Evolutionary conservation across 2,329 filamentous ascomycete species (phyloP).

Genomic region (Thielaviopsis ethacetica): DNA sequence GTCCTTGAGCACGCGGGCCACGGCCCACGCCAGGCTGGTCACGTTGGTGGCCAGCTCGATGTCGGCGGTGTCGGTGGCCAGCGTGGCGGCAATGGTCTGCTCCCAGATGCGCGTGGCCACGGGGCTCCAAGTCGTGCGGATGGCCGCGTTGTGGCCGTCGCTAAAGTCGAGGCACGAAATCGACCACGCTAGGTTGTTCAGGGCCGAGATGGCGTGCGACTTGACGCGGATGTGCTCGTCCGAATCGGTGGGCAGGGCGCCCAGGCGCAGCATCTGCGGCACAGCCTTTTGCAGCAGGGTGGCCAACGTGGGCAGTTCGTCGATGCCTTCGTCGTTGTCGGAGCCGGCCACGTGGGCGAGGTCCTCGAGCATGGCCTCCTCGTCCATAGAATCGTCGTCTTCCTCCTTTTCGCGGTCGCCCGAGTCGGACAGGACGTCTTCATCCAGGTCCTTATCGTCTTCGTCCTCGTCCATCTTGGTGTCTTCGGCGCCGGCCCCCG

Average conservation of each 20-base stretch:
- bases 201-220: slow-evolving; percentile 37
- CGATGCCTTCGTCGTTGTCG: slow-evolving; percentile 23
- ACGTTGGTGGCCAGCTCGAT: slow-evolving; percentile 44
- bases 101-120: slow-evolving; percentile 40
- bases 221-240: slow-evolving; percentile 31
- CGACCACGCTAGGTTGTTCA: slow-evolving; percentile 55
- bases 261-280: slow-evolving; percentile 32
- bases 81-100: slow-evolving; percentile 36
- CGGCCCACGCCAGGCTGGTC: slow-evolving; percentile 49
- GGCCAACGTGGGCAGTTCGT: slow-evolving; percentile 38
- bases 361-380: slow-evolving; percentile 43
- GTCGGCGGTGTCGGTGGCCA: slow-evolving; percentile 45
- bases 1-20: slow-evolving; percentile 34
- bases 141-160: slow-evolving; percentile 32
- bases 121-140: slow-evolving; percentile 38
- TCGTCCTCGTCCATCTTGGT: slow-evolving; percentile 19
- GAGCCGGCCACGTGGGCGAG: slow-evolving; percentile 46
- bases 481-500: slow-evolving; percentile 21
- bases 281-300: slow-evolving; percentile 28
- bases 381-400: slow-evolving; percentile 36
- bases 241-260: slow-evolving; percentile 23
- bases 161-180: slow-evolving; percentile 44
- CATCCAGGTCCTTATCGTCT: slow-evolving; percentile 21
- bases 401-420: slow-evolving; percentile 23
- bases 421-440: slow-evolving; percentile 21